Percentiles rank a stretch among this genome's conserved stretches.
These are phyloP conservation scores for Claviceps purpurea DNA, from an alignment of 2,329 filamentous ascomycete species.

Conservation along the genomic window DNA sequence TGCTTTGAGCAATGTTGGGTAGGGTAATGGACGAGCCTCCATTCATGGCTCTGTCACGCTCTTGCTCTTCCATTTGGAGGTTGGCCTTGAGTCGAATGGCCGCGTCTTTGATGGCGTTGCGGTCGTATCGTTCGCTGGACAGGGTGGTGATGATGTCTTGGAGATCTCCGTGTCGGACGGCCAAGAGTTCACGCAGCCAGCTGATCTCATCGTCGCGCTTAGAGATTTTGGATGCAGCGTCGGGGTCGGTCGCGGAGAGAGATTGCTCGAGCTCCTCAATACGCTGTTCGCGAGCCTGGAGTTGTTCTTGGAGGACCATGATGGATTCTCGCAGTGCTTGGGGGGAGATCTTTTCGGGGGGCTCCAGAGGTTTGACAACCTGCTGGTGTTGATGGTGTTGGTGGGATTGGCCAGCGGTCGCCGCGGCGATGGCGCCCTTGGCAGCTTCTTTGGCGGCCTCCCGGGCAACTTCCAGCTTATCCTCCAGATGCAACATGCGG, in stretches of 20 bases:
- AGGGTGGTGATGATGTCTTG: slow-evolving; percentile 80
- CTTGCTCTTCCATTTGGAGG: slow-evolving; percentile 94
- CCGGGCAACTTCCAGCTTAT: slow-evolving; percentile 81
- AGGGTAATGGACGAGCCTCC: slow-evolving; percentile 53
- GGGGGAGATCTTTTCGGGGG: slow-evolving; percentile 79
- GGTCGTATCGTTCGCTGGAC: slow-evolving; percentile 61
- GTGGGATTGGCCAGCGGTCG: background rate
- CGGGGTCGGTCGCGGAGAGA: slow-evolving; percentile 55
- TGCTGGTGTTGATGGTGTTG: slow-evolving; percentile 11
- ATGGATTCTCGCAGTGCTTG: slow-evolving; percentile 94
- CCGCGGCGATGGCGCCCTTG: slow-evolving; percentile 29
- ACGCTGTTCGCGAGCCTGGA: slow-evolving; percentile 81
- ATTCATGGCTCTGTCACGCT: slow-evolving; percentile 73
- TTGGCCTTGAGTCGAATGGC: slow-evolving; percentile 89
- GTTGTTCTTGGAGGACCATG: slow-evolving; percentile 87
- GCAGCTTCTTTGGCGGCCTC: slow-evolving; percentile 75
- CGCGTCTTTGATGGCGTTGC: slow-evolving; percentile 70
- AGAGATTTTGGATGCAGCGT: slow-evolving; percentile 68
- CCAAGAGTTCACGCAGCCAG: slow-evolving; percentile 88
- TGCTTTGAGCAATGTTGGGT: slow-evolving; percentile 64
- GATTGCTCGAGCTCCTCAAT: slow-evolving; percentile 78
- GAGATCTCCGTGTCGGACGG: slow-evolving; percentile 79
- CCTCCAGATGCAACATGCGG: slow-evolving; percentile 70
- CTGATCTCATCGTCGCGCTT: slow-evolving; percentile 89
- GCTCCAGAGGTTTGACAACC: slow-evolving; percentile 27